phyloP scores from a whole-genome alignment of 768 basidiomycete genomes.

The Suillus subalutaceus region DNA sequence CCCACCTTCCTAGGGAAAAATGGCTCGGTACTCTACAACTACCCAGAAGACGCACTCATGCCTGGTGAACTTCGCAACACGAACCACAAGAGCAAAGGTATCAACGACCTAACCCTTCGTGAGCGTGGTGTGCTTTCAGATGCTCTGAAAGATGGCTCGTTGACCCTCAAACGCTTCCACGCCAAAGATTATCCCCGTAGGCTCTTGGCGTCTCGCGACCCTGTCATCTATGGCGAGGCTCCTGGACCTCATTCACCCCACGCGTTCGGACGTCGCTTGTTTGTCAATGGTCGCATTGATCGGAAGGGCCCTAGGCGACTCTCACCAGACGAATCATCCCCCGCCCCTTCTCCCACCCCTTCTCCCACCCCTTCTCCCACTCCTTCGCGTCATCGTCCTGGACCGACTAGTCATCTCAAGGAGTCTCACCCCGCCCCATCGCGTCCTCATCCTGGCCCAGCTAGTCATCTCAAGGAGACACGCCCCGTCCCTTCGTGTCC shows the following conservation, averaged over 20 bases:
- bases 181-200: background rate
- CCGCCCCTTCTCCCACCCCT: background rate
- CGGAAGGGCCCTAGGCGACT: background rate
- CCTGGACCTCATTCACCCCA: background rate
- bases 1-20: background rate
- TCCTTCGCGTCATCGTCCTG: background rate
- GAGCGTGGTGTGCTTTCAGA: background rate
- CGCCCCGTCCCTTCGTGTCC: no score
- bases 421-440: no score
- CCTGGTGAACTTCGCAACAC: constrained; percentile 1
- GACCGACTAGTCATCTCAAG: background rate
- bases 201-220: background rate
- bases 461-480: background rate
- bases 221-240: background rate
- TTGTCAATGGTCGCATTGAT: background rate
- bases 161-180: background rate
- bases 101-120: background rate
- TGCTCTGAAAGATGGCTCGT: background rate
- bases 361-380: background rate
- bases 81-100: constrained; percentile 1
- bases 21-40: background rate
- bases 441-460: background rate
- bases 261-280: background rate
- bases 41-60: background rate
- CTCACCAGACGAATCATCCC: background rate